Evolutionary conservation across 371 early-diverging fungal genomes (phyloP).

Genomic region (Lichtheimia corymbifera): DNA sequence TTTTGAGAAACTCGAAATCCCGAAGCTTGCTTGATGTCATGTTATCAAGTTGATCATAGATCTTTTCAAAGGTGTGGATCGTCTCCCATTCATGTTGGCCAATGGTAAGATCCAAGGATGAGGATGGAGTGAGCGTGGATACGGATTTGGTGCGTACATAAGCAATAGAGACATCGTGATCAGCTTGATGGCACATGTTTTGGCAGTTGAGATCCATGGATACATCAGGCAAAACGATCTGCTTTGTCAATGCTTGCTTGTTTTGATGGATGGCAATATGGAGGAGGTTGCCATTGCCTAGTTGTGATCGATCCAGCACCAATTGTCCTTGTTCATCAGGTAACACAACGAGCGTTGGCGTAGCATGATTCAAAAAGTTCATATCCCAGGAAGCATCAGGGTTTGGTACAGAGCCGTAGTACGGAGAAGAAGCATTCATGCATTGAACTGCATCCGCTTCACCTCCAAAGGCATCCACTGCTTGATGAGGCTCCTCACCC

Average conservation of each 20-base stretch:
- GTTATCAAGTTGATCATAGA: slow-evolving; percentile 26
- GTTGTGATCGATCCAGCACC: slow-evolving; percentile 16
- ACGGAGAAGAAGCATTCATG: no score
- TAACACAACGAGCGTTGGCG: slow-evolving; percentile 18
- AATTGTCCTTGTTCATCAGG: slow-evolving; percentile 20
- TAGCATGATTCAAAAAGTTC: slow-evolving; percentile 28
- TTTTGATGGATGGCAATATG: slow-evolving; percentile 29
- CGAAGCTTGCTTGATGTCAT: slow-evolving; percentile 6
- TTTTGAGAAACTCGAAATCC: slow-evolving; percentile 24
- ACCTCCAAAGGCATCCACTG: neutral
- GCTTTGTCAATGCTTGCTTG: slow-evolving; percentile 27
- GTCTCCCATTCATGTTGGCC: slow-evolving; percentile 43
- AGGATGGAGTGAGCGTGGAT: slow-evolving; percentile 9
- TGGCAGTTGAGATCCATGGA: slow-evolving; percentile 14
- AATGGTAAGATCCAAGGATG: slow-evolving; percentile 17
- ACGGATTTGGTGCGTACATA: slow-evolving; percentile 31
- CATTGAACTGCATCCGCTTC: no score
- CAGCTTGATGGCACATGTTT: slow-evolving; percentile 26
- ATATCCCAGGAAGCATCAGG: neutral
- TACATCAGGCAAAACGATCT: slow-evolving; percentile 12
- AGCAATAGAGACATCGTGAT: slow-evolving; percentile 6
- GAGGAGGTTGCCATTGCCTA: slow-evolving; percentile 37
- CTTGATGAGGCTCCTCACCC: neutral
- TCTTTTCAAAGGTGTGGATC: slow-evolving; percentile 35
- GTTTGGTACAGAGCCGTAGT: no score